These are phyloP conservation scores for Terana coerulea DNA, from an alignment of 768 basidiomycete species.

Conservation along the genomic window DNA sequence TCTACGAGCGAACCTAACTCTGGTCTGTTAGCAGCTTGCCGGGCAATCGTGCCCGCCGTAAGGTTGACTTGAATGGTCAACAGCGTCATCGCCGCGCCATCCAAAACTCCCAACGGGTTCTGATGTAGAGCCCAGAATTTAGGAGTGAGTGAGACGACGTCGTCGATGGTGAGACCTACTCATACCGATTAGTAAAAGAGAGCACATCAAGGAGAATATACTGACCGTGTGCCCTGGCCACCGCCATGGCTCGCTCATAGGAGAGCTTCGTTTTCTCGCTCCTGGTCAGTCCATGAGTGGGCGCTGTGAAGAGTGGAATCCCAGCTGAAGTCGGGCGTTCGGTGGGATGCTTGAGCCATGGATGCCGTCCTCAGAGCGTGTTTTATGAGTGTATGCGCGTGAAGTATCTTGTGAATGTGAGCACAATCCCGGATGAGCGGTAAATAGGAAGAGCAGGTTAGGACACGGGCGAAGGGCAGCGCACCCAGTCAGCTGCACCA, in stretches of 20 bases:
- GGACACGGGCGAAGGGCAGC: too few relatives aligned
- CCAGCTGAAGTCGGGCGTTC: too few relatives aligned
- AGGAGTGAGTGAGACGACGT: slow-evolving; percentile 20
- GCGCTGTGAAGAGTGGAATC: slow-evolving; percentile 12
- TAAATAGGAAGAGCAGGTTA: too few relatives aligned
- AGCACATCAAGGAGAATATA: neutral
- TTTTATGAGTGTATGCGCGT: too few relatives aligned
- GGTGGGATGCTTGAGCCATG: too few relatives aligned
- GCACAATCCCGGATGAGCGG: too few relatives aligned
- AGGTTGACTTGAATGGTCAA: slow-evolving; percentile 28
- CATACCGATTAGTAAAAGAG: neutral
- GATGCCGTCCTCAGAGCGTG: too few relatives aligned
- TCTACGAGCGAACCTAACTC: slow-evolving; percentile 22
- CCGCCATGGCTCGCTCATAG: slow-evolving; percentile 21
- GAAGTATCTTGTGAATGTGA: too few relatives aligned
- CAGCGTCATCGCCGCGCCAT: slow-evolving; percentile 22
- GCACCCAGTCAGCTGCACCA: too few relatives aligned
- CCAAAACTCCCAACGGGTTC: slow-evolving; percentile 20
- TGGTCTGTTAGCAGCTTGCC: slow-evolving; percentile 18
- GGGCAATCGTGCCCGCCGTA: slow-evolving; percentile 22
- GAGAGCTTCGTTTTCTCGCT: slow-evolving; percentile 14
- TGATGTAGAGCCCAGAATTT: slow-evolving; percentile 27
- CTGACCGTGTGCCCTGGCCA: slow-evolving; percentile 20
- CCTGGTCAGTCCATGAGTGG: slow-evolving; percentile 12
- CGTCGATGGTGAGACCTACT: slow-evolving; percentile 20